A percentile compares a stretch with the other conserved stretches of the same genome.
phyloP scores from a whole-genome alignment of 768 basidiomycete genomes.

The Mycena metata region DNA sequence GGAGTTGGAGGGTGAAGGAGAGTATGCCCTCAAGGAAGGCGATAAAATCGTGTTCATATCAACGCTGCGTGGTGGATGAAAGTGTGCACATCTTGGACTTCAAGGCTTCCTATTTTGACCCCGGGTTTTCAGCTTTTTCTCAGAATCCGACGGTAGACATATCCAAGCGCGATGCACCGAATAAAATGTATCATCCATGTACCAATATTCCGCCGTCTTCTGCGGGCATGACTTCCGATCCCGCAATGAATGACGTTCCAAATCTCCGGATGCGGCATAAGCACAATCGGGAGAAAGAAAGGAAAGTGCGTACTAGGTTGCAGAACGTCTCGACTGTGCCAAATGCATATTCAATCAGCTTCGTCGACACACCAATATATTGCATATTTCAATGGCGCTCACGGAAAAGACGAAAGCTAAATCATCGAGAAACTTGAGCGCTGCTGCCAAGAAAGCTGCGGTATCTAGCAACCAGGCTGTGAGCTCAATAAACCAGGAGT shows the following conservation, averaged over 20 bases:
- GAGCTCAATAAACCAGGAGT: not conserved
- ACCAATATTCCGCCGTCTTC: slow-evolving; percentile 17
- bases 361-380: too few species aligned
- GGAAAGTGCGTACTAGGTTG: slow-evolving; percentile 24
- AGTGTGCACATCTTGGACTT: too few species aligned
- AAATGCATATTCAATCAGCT: slow-evolving; percentile 1
- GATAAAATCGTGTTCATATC: slow-evolving; percentile 98
- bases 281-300: too few species aligned
- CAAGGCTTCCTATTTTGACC: too few species aligned
- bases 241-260: slow-evolving; percentile 24
- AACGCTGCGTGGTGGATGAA: slow-evolving; percentile 91
- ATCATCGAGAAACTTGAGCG: slow-evolving; percentile 15
- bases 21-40: slow-evolving; percentile 79
- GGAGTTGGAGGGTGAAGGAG: slow-evolving; percentile 96
- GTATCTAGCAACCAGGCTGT: slow-evolving; percentile 8
- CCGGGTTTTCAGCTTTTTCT: too few species aligned
- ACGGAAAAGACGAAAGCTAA: slow-evolving; percentile 18
- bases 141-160: too few species aligned
- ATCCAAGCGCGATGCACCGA: not conserved
- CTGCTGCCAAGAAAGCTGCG: slow-evolving; percentile 13
- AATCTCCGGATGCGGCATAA: slow-evolving; percentile 15
- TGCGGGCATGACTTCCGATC: slow-evolving; percentile 13
- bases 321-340: slow-evolving; percentile 12
- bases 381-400: not conserved
- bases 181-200: slow-evolving; percentile 30